Percentiles rank a stretch among this genome's conserved stretches.
Evolutionary conservation across 164 flowering plant species (phyloP).

Genomic region (Piper longum): DNA sequence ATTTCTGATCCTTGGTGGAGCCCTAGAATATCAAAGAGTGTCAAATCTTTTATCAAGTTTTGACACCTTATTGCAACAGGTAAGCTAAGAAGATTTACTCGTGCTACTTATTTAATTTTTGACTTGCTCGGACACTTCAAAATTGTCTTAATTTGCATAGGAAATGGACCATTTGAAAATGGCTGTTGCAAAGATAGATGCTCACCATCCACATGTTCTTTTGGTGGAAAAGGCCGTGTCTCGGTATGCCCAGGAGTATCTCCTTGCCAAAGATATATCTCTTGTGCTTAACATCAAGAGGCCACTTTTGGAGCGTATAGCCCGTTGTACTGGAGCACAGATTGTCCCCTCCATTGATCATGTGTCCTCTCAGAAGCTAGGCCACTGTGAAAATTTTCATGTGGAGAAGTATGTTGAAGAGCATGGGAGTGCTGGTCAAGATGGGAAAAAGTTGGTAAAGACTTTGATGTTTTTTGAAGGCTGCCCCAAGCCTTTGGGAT

Average conservation of each 20-base stretch:
- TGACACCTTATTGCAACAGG: slow-evolving; percentile 94
- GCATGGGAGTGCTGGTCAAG: slow-evolving; percentile 75
- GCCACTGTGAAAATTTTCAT: slow-evolving; percentile 65
- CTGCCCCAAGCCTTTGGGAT: slow-evolving; percentile 89
- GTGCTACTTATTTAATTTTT: background rate
- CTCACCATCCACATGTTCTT: slow-evolving; percentile 69
- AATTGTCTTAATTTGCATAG: slow-evolving; percentile 17
- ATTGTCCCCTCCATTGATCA: slow-evolving; percentile 91
- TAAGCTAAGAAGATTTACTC: slow-evolving; percentile 3
- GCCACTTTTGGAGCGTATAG: slow-evolving; percentile 88
- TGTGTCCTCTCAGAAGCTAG: slow-evolving; percentile 63
- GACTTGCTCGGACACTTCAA: slow-evolving; percentile 2
- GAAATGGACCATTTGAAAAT: slow-evolving; percentile 96
- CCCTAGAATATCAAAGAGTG: slow-evolving; percentile 92
- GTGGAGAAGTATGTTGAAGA: slow-evolving; percentile 71
- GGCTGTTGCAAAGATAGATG: slow-evolving; percentile 90
- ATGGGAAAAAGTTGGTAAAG: slow-evolving; percentile 66
- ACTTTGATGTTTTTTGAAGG: slow-evolving; percentile 90
- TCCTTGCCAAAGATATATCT: slow-evolving; percentile 78
- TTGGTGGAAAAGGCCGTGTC: slow-evolving; percentile 96
- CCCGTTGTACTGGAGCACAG: slow-evolving; percentile 87
- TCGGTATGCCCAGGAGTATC: slow-evolving; percentile 81
- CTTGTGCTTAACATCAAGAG: slow-evolving; percentile 83
- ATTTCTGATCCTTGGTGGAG: slow-evolving; percentile 81
- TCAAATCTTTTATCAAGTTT: slow-evolving; percentile 75